Evolutionary conservation across 129 eudicot genomes (phyloP).

Genomic region (Oenanthe sinensis): DNA sequence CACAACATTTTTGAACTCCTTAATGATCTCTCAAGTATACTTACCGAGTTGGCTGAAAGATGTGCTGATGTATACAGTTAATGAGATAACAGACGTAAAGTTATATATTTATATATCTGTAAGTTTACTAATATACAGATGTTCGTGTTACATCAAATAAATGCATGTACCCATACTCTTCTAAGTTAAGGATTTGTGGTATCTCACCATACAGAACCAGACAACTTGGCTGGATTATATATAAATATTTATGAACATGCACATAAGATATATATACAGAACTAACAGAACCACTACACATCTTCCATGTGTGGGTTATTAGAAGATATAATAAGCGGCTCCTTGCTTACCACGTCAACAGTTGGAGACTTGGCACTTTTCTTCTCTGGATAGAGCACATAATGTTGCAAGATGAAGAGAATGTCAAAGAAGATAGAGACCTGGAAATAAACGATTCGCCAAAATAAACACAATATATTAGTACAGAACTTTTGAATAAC

Average conservation of each 20-base stretch:
- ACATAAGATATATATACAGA: conserved; percentile 5
- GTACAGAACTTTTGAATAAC: background rate
- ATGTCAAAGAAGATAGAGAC: conserved; percentile 86
- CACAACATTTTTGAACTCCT: background rate
- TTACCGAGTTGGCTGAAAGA: background rate
- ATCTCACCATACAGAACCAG: conserved; percentile 5
- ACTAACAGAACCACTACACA: conserved; percentile 17
- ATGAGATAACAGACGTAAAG: background rate
- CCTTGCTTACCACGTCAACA: conserved; percentile 44
- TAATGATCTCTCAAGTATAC: background rate
- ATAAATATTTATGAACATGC: background rate
- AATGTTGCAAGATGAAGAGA: conserved; percentile 83
- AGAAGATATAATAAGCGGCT: conserved; percentile 46
- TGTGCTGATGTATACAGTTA: background rate
- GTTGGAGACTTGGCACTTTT: conserved; percentile 18
- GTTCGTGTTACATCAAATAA: background rate
- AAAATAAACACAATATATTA: background rate
- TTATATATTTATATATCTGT: background rate
- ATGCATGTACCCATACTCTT: background rate
- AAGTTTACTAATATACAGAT: background rate
- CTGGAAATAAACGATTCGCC: conserved; percentile 29
- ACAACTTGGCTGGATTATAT: background rate
- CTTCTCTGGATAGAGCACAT: conserved; percentile 57
- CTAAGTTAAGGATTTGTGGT: background rate
- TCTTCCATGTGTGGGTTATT: conserved; percentile 19